These are phyloP conservation scores for Wickerhamiella alocasiicola DNA, from an alignment of 805 yeast species.

Conservation along the genomic window DNA sequence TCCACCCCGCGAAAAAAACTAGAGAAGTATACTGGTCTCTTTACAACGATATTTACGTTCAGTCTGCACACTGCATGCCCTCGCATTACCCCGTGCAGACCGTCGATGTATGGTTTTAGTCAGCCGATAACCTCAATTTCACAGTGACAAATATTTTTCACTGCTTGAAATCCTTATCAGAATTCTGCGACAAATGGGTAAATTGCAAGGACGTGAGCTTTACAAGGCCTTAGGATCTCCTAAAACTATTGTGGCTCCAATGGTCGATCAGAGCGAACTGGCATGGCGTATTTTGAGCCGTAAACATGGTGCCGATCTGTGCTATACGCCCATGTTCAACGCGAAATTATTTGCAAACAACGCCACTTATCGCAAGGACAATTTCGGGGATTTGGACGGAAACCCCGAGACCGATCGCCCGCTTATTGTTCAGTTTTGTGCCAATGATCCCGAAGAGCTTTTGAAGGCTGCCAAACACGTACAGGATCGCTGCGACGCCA, in stretches of 20 bases:
- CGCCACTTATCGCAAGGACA: constrained; percentile 63
- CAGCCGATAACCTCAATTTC: background rate
- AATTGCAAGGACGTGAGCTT: constrained; percentile 51
- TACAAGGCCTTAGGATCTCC: constrained; percentile 64
- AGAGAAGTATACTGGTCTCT: constrained; percentile 76
- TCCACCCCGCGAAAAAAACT: constrained; percentile 86
- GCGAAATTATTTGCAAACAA: constrained; percentile 80
- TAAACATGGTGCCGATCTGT: constrained; percentile 79
- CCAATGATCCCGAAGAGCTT: constrained; percentile 81
- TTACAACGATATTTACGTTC: constrained; percentile 65
- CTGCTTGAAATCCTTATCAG: background rate
- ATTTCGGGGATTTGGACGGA: constrained; percentile 61
- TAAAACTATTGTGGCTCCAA: constrained; percentile 83
- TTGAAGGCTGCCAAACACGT: constrained; percentile 71
- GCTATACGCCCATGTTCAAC: constrained; percentile 96
- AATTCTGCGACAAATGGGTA: constrained; percentile 14
- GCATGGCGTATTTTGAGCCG: constrained; percentile 90
- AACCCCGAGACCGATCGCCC: constrained; percentile 61
- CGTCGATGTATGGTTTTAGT: constrained; percentile 36
- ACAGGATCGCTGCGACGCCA: constrained; percentile 82
- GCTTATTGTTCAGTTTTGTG: constrained; percentile 87
- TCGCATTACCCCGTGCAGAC: constrained; percentile 64
- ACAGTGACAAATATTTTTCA: background rate
- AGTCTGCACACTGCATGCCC: constrained; percentile 59
- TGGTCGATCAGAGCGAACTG: constrained; percentile 94